Evolutionary conservation across 306 rosid genomes (phyloP).

Genomic region (Castanopsis chinensis): DNA sequence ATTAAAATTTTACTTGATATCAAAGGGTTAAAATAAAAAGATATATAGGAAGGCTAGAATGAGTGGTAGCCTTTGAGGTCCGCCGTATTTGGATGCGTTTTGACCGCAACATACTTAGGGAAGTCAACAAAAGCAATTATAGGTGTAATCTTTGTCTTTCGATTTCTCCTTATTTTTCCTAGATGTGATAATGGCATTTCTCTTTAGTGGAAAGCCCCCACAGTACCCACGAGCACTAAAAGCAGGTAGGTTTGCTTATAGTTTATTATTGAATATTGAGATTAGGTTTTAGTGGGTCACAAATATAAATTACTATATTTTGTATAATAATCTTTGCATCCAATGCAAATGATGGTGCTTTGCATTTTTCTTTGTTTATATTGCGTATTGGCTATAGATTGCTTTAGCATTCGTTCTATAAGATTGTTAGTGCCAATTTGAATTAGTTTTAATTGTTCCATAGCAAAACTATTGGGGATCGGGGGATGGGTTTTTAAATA

Average conservation of each 20-base stretch:
- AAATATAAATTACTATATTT: neutral
- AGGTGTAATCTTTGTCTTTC: constrained; percentile 46
- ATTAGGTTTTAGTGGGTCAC: constrained; percentile 20
- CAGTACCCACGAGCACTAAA: constrained; percentile 37
- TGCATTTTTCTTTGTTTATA: no score
- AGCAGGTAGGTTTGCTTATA: constrained; percentile 10
- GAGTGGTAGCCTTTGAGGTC: constrained; percentile 10
- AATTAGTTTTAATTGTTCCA: neutral
- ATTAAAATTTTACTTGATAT: no score
- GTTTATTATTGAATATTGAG: neutral
- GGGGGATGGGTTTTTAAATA: no score
- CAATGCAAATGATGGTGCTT: neutral
- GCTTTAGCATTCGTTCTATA: neutral
- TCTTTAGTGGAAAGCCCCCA: constrained; percentile 33
- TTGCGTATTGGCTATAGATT: no score
- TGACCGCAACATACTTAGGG: neutral
- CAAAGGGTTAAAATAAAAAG: no score
- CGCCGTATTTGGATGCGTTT: neutral
- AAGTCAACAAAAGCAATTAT: constrained; percentile 23
- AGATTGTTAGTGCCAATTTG: neutral
- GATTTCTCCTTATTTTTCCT: constrained; percentile 2
- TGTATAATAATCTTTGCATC: neutral
- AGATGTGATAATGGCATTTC: constrained; percentile 25
- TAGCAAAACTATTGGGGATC: neutral
- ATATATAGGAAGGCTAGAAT: neutral